A percentile compares a stretch with the other conserved stretches of the same genome.
Evolutionary conservation across 1,284 basidiomycete species (phyloP).

Genomic region (Golubevia sp.): DNA sequence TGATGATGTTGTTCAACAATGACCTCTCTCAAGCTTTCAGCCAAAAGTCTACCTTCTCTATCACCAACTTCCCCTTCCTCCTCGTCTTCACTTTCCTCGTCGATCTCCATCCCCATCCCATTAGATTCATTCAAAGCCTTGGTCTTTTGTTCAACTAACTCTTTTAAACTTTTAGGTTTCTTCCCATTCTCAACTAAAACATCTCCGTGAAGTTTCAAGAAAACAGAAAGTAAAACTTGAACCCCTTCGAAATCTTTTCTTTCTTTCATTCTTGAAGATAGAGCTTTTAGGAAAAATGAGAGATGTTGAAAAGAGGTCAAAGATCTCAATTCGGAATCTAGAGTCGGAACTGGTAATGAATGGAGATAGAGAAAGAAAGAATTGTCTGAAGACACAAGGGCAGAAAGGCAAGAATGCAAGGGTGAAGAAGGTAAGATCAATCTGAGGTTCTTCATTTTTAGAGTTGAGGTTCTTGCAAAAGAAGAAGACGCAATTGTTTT

Average conservation of each 20-base stretch:
- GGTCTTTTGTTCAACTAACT: slow-evolving; percentile 4
- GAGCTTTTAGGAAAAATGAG: slow-evolving; percentile 73
- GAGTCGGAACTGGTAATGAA: slow-evolving; percentile 82
- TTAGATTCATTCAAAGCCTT: too few relatives aligned
- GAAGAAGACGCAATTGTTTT: neutral
- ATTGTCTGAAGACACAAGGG: slow-evolving; percentile 5
- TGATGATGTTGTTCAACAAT: slow-evolving; percentile 36
- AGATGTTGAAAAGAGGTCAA: slow-evolving; percentile 71
- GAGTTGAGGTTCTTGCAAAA: too few relatives aligned
- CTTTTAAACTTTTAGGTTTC: neutral
- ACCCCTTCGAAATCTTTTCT: slow-evolving; percentile 94
- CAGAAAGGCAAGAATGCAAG: neutral
- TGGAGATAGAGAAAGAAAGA: slow-evolving; percentile 83
- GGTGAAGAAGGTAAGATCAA: too few relatives aligned
- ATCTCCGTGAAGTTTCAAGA: slow-evolving; percentile 83
- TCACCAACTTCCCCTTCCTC: slow-evolving; percentile 19
- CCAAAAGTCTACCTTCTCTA: slow-evolving; percentile 14
- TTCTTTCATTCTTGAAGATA: slow-evolving; percentile 74
- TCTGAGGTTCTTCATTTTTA: too few relatives aligned
- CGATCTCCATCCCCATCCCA: slow-evolving; percentile 67
- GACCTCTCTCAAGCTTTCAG: slow-evolving; percentile 22
- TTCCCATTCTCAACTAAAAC: slow-evolving; percentile 73
- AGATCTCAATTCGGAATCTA: slow-evolving; percentile 87
- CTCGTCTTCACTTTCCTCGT: slow-evolving; percentile 13
- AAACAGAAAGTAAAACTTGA: slow-evolving; percentile 83